Evolutionary conservation across 345 rosid species (phyloP).

Genomic region (Pistacia vera): DNA sequence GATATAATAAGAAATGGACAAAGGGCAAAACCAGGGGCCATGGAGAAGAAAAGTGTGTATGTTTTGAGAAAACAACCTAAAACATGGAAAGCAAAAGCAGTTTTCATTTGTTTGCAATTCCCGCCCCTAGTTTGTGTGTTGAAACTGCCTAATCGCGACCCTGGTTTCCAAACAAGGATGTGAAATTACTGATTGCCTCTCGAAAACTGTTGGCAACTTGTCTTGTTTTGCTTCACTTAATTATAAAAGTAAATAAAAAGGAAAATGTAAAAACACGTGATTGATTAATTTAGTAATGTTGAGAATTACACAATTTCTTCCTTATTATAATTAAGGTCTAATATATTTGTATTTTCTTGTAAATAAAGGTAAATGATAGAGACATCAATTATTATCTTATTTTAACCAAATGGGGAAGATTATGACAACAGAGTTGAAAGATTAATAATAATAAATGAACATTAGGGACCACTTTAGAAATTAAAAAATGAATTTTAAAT

Average conservation of each 20-base stretch:
- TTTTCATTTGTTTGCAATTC: conserved; percentile 4
- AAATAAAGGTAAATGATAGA: too few species aligned
- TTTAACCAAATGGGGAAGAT: too few species aligned
- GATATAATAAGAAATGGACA: not conserved
- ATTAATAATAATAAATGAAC: too few species aligned
- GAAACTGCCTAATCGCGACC: conserved; percentile 37
- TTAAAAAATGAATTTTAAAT: too few species aligned
- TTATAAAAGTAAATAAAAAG: not conserved
- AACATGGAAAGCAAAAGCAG: conserved; percentile 9
- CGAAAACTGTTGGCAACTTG: not conserved
- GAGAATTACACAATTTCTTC: too few species aligned
- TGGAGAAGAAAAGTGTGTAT: not conserved
- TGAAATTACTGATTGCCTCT: not conserved
- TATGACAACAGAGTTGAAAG: too few species aligned
- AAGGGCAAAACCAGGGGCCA: conserved; percentile 66
- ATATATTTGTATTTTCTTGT: too few species aligned
- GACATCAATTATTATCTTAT: too few species aligned
- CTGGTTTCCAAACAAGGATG: conserved; percentile 17
- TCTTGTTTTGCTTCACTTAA: not conserved
- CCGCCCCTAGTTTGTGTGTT: conserved; percentile 54
- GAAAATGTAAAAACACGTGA: not conserved
- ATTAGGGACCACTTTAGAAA: too few species aligned
- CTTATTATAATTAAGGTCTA: too few species aligned
- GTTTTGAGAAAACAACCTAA: not conserved
- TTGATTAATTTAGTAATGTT: too few species aligned